These are phyloP conservation scores for Colletotrichum costaricense DNA, from an alignment of 2,329 filamentous ascomycete genomes.

Conservation along the genomic window DNA sequence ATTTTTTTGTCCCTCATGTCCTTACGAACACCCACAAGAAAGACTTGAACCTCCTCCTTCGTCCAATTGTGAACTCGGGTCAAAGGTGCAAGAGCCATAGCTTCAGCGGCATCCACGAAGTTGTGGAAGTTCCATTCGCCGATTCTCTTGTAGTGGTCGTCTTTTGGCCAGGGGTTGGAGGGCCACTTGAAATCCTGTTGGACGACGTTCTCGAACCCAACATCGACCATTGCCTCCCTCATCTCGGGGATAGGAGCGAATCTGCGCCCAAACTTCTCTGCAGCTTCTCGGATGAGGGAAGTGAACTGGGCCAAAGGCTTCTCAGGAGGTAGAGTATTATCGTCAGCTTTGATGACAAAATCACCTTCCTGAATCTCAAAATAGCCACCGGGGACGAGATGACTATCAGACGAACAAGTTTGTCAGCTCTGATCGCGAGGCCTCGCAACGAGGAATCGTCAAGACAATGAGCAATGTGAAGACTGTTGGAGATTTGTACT, in stretches of 20 bases:
- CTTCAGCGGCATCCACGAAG: slow-evolving; percentile 45
- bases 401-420: slow-evolving; percentile 53
- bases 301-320: slow-evolving; percentile 39
- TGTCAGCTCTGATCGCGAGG: not conserved
- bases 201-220: slow-evolving; percentile 45
- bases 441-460: not conserved
- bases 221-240: slow-evolving; percentile 39
- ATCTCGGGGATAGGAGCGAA: slow-evolving; percentile 37
- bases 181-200: slow-evolving; percentile 45
- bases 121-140: slow-evolving; percentile 40
- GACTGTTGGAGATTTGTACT: slow-evolving; percentile 40
- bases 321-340: slow-evolving; percentile 46
- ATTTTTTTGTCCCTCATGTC: slow-evolving; percentile 43
- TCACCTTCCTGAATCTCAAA: slow-evolving; percentile 57
- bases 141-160: slow-evolving; percentile 43
- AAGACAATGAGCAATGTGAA: too few species aligned
- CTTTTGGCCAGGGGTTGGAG: slow-evolving; percentile 45
- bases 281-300: slow-evolving; percentile 6
- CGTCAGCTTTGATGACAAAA: slow-evolving; percentile 52
- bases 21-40: slow-evolving; percentile 44
- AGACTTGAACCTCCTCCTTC: slow-evolving; percentile 43
- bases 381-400: slow-evolving; percentile 62
- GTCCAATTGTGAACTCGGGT: slow-evolving; percentile 44
- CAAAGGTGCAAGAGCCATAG: slow-evolving; percentile 47
- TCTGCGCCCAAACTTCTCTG: slow-evolving; percentile 41